Percentiles rank a stretch among this genome's conserved stretches.
These are phyloP conservation scores for Wickerhamiella shivajii DNA, from an alignment of 805 yeast genomes.

Conservation along the genomic window DNA sequence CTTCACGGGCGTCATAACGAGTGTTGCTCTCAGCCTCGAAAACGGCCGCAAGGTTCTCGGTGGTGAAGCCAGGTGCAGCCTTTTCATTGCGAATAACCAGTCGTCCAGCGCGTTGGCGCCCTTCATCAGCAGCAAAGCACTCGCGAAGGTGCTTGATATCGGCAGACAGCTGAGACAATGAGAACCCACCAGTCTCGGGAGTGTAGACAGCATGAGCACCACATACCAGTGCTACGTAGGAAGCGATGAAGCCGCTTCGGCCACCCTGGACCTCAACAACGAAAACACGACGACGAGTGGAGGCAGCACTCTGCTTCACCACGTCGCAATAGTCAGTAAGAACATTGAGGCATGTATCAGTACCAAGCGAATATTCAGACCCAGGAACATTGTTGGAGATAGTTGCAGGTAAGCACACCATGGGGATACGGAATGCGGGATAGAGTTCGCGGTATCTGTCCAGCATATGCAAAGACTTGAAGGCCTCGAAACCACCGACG, in stretches of 20 bases:
- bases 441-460: slow-evolving; percentile 60
- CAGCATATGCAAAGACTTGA: slow-evolving; percentile 65
- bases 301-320: slow-evolving; percentile 86
- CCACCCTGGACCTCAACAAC: slow-evolving; percentile 99
- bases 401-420: slow-evolving; percentile 88
- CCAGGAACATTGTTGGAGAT: slow-evolving; percentile 99
- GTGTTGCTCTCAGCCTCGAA: slow-evolving; percentile 65
- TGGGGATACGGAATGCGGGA: slow-evolving; percentile 89
- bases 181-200: slow-evolving; percentile 75
- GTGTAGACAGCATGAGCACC: slow-evolving; percentile 88
- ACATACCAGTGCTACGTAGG: slow-evolving; percentile 66
- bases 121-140: slow-evolving; percentile 58
- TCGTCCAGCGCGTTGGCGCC: slow-evolving; percentile 73
- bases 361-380: slow-evolving; percentile 87
- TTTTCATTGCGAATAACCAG: slow-evolving; percentile 69
- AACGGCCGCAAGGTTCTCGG: slow-evolving; percentile 70
- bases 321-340: slow-evolving; percentile 89
- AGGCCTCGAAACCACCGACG: slow-evolving; percentile 98
- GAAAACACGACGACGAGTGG: slow-evolving; percentile 85
- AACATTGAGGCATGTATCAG: slow-evolving; percentile 89
- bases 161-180: slow-evolving; percentile 51
- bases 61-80: slow-evolving; percentile 69
- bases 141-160: slow-evolving; percentile 60
- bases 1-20: slow-evolving; percentile 79
- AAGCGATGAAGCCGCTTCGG: slow-evolving; percentile 84